Percentiles rank a stretch among this genome's conserved stretches.
phyloP scores from a whole-genome alignment of 306 rosid species.

The Corylus heterophylla region DNA sequence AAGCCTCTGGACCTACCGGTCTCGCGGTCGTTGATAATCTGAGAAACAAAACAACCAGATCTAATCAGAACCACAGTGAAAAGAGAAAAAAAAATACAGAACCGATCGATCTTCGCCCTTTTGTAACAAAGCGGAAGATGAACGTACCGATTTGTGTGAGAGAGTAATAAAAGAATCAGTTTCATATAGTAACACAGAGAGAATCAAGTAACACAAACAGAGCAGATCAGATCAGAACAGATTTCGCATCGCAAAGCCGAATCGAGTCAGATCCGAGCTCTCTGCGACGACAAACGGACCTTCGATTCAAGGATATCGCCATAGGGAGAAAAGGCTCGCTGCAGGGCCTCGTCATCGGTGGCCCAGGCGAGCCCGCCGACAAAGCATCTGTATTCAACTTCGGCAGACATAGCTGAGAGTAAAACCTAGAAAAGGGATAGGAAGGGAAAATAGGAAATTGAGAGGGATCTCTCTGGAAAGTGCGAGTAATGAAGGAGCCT shows the following conservation, averaged over 20 bases:
- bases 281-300: constrained; percentile 86
- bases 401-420: constrained; percentile 48
- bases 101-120: constrained; percentile 94
- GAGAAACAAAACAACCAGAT: neutral
- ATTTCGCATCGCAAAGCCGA: constrained; percentile 50
- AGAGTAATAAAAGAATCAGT: constrained; percentile 52
- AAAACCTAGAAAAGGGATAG: neutral
- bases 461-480: constrained; percentile 9
- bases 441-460: neutral
- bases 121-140: constrained; percentile 65
- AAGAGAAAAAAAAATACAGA: neutral
- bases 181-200: constrained; percentile 47
- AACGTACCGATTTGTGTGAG: constrained; percentile 80
- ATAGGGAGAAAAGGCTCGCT: constrained; percentile 55
- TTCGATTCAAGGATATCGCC: constrained; percentile 84
- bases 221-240: constrained; percentile 59
- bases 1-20: constrained; percentile 94
- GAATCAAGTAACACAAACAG: constrained; percentile 77
- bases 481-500: neutral
- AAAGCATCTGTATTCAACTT: constrained; percentile 80
- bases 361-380: constrained; percentile 98
- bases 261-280: constrained; percentile 67
- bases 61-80: constrained; percentile 13
- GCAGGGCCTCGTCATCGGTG: constrained; percentile 65
- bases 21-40: constrained; percentile 91